These are phyloP conservation scores for Suhomyces anneliseae DNA, from an alignment of 1,139 yeast species.

Conservation along the genomic window DNA sequence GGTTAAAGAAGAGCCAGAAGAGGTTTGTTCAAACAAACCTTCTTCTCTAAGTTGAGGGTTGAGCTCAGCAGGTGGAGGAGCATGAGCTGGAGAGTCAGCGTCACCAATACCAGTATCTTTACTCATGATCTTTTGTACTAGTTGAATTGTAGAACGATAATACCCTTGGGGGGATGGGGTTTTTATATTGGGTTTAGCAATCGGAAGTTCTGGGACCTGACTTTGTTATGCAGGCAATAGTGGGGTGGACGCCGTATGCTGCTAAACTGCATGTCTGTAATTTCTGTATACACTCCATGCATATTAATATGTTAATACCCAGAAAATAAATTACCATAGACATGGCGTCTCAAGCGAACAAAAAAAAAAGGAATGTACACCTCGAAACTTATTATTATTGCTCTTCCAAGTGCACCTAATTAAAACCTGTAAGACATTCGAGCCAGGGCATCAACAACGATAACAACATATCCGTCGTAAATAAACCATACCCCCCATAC, in stretches of 20 bases:
- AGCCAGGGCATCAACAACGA: not conserved
- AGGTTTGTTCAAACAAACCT: constrained; percentile 23
- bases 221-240: not conserved
- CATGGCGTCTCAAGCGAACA: not conserved
- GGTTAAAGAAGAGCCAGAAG: constrained; percentile 22
- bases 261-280: not conserved
- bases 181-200: not conserved
- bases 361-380: not conserved
- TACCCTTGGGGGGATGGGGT: not conserved
- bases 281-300: not conserved
- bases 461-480: too few species aligned
- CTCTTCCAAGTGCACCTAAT: not conserved
- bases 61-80: constrained; percentile 4
- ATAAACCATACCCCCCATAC: too few species aligned
- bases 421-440: not conserved
- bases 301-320: too few species aligned
- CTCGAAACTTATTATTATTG: not conserved
- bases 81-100: constrained; percentile 5
- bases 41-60: constrained; percentile 10
- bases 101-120: constrained; percentile 4
- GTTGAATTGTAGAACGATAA: not conserved
- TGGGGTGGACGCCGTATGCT: not conserved
- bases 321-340: not conserved
- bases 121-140: constrained; percentile 1
- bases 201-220: not conserved